A percentile compares a stretch with the other conserved stretches of the same genome.
Conservation (phyloP, 1,284 basidiomycete species). For the Vanrija pseudolonga region DNA sequence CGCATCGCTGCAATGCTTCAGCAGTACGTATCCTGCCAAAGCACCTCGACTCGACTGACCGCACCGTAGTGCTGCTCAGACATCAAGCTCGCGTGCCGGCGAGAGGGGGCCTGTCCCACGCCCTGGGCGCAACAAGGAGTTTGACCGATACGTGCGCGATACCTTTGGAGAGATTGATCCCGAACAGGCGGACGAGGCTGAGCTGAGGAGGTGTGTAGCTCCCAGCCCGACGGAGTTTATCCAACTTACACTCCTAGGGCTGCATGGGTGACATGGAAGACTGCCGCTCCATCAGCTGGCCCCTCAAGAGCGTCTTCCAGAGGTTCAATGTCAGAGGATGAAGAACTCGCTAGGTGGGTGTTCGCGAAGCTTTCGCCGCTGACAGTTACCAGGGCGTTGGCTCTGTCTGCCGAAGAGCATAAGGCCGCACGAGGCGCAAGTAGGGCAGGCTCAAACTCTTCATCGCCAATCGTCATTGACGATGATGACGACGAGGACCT, state of each 20-base stretch:
- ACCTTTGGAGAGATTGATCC: slow-evolving; percentile 20
- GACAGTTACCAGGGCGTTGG: slow-evolving; percentile 20
- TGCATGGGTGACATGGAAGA: slow-evolving; percentile 40
- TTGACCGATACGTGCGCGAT: slow-evolving; percentile 30
- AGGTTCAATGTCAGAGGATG: slow-evolving; percentile 22
- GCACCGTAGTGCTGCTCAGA: too few relatives aligned
- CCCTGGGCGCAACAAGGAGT: slow-evolving; percentile 29
- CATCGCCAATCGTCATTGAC: slow-evolving; percentile 9
- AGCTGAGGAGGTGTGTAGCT: slow-evolving; percentile 29
- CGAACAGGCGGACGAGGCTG: slow-evolving; percentile 17
- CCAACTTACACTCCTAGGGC: slow-evolving; percentile 22
- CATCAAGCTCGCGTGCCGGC: neutral
- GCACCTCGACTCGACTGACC: too few relatives aligned
- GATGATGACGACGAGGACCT: slow-evolving; percentile 37
- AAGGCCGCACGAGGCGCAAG: neutral
- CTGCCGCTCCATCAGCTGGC: slow-evolving; percentile 15
- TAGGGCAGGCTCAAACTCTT: neutral
- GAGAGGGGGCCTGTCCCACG: slow-evolving; percentile 13
- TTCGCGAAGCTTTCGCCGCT: neutral
- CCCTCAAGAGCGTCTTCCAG: too few relatives aligned
- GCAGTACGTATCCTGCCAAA: too few relatives aligned
- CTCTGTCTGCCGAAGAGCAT: slow-evolving; percentile 26
- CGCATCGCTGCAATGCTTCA: slow-evolving; percentile 9
- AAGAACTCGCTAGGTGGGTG: slow-evolving; percentile 33
- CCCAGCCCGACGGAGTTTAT: neutral